Evolutionary conservation across 1,284 basidiomycete genomes (phyloP), one percentile per base, ranked within the genome.

Genomic region (Melampsora medusae): DNA sequence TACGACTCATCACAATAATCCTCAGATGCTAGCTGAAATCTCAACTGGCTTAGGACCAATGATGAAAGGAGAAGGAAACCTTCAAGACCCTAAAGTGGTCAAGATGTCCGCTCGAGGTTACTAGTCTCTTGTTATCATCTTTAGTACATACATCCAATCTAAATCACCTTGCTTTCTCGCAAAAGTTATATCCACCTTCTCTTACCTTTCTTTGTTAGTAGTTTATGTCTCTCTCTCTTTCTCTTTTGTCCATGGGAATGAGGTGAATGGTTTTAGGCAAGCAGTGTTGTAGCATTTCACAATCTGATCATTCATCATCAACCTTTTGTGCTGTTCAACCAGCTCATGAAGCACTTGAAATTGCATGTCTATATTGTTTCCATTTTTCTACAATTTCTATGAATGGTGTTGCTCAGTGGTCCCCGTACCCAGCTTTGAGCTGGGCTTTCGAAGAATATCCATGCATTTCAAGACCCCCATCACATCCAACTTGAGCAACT

Each of bases 1-100:
- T 60, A 94, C 95, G 19, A 98, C 96, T 3, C 96, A 99, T 86
- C 92, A 90, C 88, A 93, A 97, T 85, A 95, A 96, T 85, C 89
- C 93, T 25, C 90, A 92, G 82, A 86, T 91, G 67, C 86, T 93
- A 62, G 91, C 91, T 10, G 91, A 93, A 84, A 89, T 31, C 31
- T 72, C 77, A 64, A 48, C 75, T n/a, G 61, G 46, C n/a, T 33
- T 77, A 19, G 53, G 25, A 31, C 68, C 28, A 22, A 31, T 59
- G 16, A 61, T 50, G 56, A 61, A 35, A 17, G 68, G 81, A 25
- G 73, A 75, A 50, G 73, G 73, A n/a, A 53, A 75, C 31, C 48
- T 75, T 7, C 53, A 75, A 38, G 48, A 53, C 61, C 33, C 42
- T 1, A 31, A 67, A 10, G 50, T 75, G 9, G 66, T 68, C 16